Conservation (phyloP, 192 early-diverging fungal species). For the Backusella morwellensis region DNA sequence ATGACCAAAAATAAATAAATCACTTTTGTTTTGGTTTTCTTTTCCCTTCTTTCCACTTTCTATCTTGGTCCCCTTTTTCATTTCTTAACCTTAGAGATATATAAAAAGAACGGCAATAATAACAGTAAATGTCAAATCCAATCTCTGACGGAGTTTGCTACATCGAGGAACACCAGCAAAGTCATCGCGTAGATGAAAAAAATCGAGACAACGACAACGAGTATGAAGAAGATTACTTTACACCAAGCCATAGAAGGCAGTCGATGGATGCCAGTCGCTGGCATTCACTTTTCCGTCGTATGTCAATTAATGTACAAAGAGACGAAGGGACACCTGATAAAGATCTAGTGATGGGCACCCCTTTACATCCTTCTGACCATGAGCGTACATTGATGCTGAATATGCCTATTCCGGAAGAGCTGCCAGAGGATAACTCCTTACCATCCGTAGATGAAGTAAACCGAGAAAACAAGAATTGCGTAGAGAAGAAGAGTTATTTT, state of each 20-base stretch:
- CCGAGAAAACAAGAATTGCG: conserved; percentile 4
- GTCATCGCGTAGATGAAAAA: not conserved
- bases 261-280: conserved; percentile 7
- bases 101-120: not conserved
- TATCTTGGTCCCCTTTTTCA: not conserved
- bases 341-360: conserved; percentile 7
- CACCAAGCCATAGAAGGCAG: not conserved
- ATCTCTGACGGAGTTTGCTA: not conserved
- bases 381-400: conserved; percentile 17
- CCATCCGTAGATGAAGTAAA: conserved; percentile 29
- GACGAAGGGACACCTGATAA: conserved; percentile 21
- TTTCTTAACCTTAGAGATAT: not conserved
- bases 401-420: conserved; percentile 11
- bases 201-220: not conserved
- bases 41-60: not conserved
- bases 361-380: conserved; percentile 16
- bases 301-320: conserved; percentile 25
- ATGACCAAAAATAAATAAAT: not conserved
- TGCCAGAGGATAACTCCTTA: conserved; percentile 18
- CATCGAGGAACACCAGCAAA: not conserved
- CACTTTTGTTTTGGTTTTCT: not conserved
- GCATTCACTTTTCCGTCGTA: conserved; percentile 21
- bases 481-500: conserved; percentile 27
- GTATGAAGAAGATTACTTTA: not conserved
- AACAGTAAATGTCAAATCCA: not conserved